phyloP scores from a whole-genome alignment of 805 yeast genomes.

The Saturnispora silvae region DNA sequence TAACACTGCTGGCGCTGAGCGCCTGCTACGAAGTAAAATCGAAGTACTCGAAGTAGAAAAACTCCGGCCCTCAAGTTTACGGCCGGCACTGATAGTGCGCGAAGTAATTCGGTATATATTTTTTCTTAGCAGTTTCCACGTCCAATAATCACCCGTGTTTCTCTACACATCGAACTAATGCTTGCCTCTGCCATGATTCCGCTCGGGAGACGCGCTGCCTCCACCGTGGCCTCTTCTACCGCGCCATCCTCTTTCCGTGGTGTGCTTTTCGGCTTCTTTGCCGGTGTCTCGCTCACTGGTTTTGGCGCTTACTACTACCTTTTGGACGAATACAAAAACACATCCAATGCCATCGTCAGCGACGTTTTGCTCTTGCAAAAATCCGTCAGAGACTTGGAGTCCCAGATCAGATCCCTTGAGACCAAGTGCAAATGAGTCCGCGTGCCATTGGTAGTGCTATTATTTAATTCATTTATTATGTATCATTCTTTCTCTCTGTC shows the following conservation, averaged over 20 bases:
- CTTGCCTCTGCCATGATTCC: not conserved
- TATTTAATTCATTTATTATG: not conserved
- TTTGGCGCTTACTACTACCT: constrained; percentile 68
- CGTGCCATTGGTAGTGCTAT: not conserved
- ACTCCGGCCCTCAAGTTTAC: too few species aligned
- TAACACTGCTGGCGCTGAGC: not conserved
- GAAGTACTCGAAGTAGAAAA: not conserved
- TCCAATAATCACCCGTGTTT: too few species aligned
- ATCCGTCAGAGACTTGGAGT: constrained; percentile 26
- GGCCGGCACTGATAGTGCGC: too few species aligned
- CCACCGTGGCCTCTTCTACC: constrained; percentile 11
- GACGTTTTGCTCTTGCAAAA: constrained; percentile 65
- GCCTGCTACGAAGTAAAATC: too few species aligned
- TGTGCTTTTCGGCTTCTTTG: constrained; percentile 63
- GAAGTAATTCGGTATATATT: too few species aligned
- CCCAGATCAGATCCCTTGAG: constrained; percentile 39
- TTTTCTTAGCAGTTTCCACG: too few species aligned
- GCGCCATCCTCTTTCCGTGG: constrained; percentile 23
- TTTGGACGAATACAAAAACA: constrained; percentile 63
- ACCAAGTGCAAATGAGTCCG: constrained; percentile 10
- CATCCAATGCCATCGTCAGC: constrained; percentile 62
- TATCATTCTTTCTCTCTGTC: not conserved
- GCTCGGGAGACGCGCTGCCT: constrained; percentile 8
- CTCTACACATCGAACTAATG: too few species aligned
- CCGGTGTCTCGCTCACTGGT: constrained; percentile 69